Evolutionary conservation across 2,329 filamentous ascomycete species (phyloP), one percentile per base, ranked within the genome.

Genomic region (Decorospora gaudefroyi): DNA sequence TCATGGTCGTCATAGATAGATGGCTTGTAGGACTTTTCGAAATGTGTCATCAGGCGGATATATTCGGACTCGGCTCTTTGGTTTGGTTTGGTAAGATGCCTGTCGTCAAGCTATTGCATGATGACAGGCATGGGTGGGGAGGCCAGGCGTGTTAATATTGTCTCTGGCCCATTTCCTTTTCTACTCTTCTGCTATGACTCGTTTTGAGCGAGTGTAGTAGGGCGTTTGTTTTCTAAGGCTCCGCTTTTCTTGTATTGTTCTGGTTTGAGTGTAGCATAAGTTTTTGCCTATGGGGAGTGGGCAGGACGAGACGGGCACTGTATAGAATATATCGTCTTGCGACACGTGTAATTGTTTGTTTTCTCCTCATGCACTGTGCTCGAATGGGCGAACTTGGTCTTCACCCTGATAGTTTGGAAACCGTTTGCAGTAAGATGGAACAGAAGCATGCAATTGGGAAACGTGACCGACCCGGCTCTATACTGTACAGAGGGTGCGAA

Each of bases 401-500:
- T 17, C 18, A n/a, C n/a, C n/a, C n/a, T 16, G 9, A 29, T n/a
- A 21, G 22, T 15, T 15, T 31, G 15, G 7, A 25, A 21, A 32
- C 17, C 12, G 6, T 2, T 18, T 19, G 34, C 10, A 36, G 34
- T n/a, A 33, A 33, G 18, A 39, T 41, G n/a, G 17, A 34, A 30
- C 46, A 47, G 49, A 59, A 64, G 55, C 55, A 59, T 63, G 57
- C 62, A 51, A 63, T 67, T 64, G 45, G 52, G 58, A 62, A 64
- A 59, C 62, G 56, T 63, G 61, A 65, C 55, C 62, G 64, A 60
- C 53, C 57, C 39, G 51, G 48, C 59, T 71, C 65, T 71, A 70
- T 72, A 37, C 40, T 71, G 68, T 72, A 72, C 69, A 72, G 57
- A 65, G 61, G 59, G 68, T 70, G 70, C 66, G 68, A 61, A 62